Conservation (phyloP, 2,329 filamentous ascomycete species). For the Zarea fungicola region DNA sequence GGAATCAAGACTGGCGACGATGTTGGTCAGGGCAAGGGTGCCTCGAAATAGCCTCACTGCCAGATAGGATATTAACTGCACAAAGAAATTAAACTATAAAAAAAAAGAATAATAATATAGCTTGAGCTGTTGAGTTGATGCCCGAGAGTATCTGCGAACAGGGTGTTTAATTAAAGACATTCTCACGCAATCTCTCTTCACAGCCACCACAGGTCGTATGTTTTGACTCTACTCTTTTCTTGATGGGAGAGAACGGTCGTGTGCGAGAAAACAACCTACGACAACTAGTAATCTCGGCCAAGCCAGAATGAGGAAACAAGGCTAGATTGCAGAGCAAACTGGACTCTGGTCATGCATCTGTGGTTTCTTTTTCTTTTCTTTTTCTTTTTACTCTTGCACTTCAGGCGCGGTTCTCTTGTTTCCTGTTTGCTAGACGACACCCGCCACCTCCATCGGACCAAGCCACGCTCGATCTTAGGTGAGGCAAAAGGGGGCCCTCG, state of each 20-base stretch:
- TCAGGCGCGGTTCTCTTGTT: too few species aligned
- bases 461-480: background rate
- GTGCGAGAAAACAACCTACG: background rate
- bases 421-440: conserved; percentile 3
- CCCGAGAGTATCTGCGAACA: too few species aligned
- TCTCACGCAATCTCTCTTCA: too few species aligned
- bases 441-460: background rate
- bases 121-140: too few species aligned
- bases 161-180: too few species aligned
- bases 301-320: background rate
- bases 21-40: conserved; percentile 35
- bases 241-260: background rate
- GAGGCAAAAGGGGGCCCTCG: background rate
- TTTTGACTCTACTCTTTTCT: too few species aligned
- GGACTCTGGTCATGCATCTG: background rate
- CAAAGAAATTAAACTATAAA: too few species aligned
- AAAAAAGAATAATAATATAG: too few species aligned
- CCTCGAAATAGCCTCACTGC: background rate
- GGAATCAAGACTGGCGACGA: conserved; percentile 35
- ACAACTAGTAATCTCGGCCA: background rate
- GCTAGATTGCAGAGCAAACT: background rate
- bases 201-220: too few species aligned
- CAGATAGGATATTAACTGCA: too few species aligned
- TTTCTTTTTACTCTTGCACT: background rate
- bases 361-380: background rate